These are phyloP conservation scores for Apostasia ramifera DNA, from an alignment of 106 monocot genomes.

Conservation along the genomic window DNA sequence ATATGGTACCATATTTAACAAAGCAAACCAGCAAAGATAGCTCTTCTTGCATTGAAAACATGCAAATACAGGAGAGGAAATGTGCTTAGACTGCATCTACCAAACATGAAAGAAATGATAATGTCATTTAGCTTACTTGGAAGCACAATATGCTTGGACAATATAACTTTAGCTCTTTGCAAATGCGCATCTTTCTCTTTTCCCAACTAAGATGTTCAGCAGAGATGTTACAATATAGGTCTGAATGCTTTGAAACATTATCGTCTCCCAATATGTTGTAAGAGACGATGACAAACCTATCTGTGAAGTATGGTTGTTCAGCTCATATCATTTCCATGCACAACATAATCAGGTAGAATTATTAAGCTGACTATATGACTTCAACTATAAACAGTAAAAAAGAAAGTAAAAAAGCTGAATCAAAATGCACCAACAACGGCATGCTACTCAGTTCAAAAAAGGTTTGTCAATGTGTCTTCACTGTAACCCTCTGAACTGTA, in stretches of 20 bases:
- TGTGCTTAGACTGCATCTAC: no score
- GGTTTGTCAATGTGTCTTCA: not conserved
- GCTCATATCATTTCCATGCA: no score
- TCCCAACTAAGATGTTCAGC: constrained; percentile 37
- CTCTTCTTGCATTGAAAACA: not conserved
- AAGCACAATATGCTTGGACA: constrained; percentile 48
- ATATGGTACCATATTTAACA: no score
- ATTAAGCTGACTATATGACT: not conserved
- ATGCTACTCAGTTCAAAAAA: not conserved
- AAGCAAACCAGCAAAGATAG: no score
- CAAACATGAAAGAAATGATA: not conserved
- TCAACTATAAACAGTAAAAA: not conserved
- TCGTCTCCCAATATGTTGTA: constrained; percentile 59
- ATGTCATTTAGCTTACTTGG: constrained; percentile 25
- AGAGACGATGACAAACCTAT: constrained; percentile 42
- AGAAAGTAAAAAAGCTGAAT: not conserved
- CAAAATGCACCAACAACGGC: not conserved
- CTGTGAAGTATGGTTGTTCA: constrained; percentile 13
- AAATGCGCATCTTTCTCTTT: constrained; percentile 31
- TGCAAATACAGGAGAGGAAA: not conserved
- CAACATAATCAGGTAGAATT: not conserved
- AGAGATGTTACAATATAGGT: constrained; percentile 32
- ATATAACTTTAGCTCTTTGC: constrained; percentile 34
- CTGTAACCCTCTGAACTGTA: not conserved
- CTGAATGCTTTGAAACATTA: constrained; percentile 42